phyloP scores from a whole-genome alignment of 805 yeast genomes.

The Candida oleophila region DNA sequence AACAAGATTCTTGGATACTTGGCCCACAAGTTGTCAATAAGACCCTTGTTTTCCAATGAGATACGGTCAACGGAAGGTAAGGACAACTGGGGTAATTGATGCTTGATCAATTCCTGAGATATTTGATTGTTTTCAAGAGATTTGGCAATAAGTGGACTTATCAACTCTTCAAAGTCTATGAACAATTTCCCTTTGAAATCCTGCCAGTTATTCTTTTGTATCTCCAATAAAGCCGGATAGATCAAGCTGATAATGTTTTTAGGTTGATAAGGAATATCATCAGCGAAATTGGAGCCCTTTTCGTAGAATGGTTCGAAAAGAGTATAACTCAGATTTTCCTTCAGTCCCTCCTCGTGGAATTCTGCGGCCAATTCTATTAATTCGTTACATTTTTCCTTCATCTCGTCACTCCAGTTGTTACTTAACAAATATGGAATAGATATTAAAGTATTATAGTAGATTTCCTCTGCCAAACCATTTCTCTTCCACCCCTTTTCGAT shows the following conservation, averaged over 20 bases:
- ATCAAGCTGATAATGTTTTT: constrained; percentile 48
- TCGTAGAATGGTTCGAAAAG: constrained; percentile 39
- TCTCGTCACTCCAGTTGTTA: constrained; percentile 33
- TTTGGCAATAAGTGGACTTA: constrained; percentile 32
- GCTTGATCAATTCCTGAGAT: constrained; percentile 39
- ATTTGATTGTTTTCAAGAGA: constrained; percentile 34
- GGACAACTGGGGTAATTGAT: constrained; percentile 39
- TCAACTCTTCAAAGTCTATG: constrained; percentile 28
- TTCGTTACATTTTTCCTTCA: constrained; percentile 38
- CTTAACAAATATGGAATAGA: constrained; percentile 65
- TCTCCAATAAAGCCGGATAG: constrained; percentile 44
- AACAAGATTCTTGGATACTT: constrained; percentile 56
- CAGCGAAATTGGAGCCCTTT: constrained; percentile 24
- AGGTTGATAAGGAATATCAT: constrained; percentile 49
- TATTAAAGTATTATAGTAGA: constrained; percentile 59
- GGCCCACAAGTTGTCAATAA: constrained; percentile 64
- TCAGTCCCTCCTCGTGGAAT: constrained; percentile 28
- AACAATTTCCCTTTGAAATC: constrained; percentile 31
- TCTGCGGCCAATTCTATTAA: constrained; percentile 45
- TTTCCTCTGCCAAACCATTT: constrained; percentile 63
- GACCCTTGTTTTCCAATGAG: constrained; percentile 21
- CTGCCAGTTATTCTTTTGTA: constrained; percentile 42
- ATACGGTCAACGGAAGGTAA: constrained; percentile 24
- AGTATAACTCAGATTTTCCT: constrained; percentile 7
- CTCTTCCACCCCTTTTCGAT: constrained; percentile 26